These are phyloP conservation scores for Primulina tabacum DNA, from an alignment of 257 asterid genomes.

Conservation along the genomic window DNA sequence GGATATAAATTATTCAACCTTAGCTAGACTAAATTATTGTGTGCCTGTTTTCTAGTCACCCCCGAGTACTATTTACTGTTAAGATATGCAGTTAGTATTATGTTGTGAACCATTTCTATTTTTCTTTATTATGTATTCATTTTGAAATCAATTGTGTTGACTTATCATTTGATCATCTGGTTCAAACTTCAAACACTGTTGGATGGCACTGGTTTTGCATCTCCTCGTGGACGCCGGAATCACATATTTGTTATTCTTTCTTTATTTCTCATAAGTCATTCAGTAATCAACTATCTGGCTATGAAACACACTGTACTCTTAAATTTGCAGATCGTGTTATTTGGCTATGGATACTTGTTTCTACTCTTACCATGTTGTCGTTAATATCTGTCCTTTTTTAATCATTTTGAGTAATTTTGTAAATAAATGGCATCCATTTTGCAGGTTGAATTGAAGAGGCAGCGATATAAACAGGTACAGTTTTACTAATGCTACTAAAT, in stretches of 20 bases:
- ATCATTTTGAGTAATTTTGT: constrained; percentile 20
- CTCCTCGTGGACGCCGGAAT: background rate
- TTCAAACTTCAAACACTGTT: background rate
- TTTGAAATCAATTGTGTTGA: background rate
- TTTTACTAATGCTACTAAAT: constrained; percentile 14
- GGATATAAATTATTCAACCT: too few relatives aligned
- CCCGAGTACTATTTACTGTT: too few relatives aligned
- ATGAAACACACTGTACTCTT: background rate
- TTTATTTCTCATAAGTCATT: background rate
- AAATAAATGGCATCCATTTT: constrained; percentile 17
- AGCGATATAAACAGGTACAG: constrained; percentile 72
- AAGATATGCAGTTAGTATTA: background rate
- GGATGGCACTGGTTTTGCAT: background rate
- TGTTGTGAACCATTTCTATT: background rate
- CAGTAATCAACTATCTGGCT: background rate
- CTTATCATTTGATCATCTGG: background rate
- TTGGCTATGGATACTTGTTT: constrained; percentile 1
- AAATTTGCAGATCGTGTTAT: background rate
- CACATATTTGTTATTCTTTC: background rate
- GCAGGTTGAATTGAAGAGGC: constrained; percentile 70
- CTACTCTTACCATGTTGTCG: background rate
- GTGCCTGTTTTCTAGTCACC: too few relatives aligned
- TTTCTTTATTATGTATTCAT: too few relatives aligned
- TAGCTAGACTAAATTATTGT: too few relatives aligned
- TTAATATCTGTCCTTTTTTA: constrained; percentile 2